Evolutionary conservation across 495 filamentous ascomycete genomes (phyloP).

Genomic region (Corynascus novoguineensis): DNA sequence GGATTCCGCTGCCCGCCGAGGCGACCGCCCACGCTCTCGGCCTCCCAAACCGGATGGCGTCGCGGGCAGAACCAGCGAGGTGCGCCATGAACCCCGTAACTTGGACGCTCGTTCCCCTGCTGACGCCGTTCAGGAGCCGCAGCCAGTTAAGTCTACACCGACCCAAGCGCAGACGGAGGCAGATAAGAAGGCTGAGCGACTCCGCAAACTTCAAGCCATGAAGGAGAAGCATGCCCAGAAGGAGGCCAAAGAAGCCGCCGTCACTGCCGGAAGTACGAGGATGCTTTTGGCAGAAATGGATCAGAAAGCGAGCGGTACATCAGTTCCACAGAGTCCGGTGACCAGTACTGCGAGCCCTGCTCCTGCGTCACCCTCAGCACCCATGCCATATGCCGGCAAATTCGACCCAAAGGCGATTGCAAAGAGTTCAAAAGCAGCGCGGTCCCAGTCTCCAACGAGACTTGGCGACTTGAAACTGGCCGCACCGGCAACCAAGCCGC

Average conservation of each 20-base stretch:
- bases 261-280: slow-evolving; percentile 55
- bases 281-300: slow-evolving; percentile 73
- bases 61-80: slow-evolving; percentile 47
- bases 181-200: slow-evolving; percentile 76
- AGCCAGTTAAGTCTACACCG: slow-evolving; percentile 49
- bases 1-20: slow-evolving; percentile 65
- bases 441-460: slow-evolving; percentile 33
- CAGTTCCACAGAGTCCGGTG: slow-evolving; percentile 46
- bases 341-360: slow-evolving; percentile 54
- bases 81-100: slow-evolving; percentile 31
- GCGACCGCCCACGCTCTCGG: slow-evolving; percentile 58
- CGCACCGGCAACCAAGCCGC: slow-evolving; percentile 27
- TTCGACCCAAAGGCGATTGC: slow-evolving; percentile 86
- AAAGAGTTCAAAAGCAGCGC: slow-evolving; percentile 61
- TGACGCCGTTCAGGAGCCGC: slow-evolving; percentile 20
- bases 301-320: slow-evolving; percentile 53
- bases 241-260: slow-evolving; percentile 67
- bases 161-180: slow-evolving; percentile 60
- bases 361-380: slow-evolving; percentile 36
- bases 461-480: slow-evolving; percentile 33
- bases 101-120: not conserved
- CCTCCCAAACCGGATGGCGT: slow-evolving; percentile 38
- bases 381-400: slow-evolving; percentile 64
- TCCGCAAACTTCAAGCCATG: slow-evolving; percentile 85
- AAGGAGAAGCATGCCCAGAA: slow-evolving; percentile 83